These are phyloP conservation scores for Corylus avellana DNA, from an alignment of 306 rosid species.

Conservation along the genomic window DNA sequence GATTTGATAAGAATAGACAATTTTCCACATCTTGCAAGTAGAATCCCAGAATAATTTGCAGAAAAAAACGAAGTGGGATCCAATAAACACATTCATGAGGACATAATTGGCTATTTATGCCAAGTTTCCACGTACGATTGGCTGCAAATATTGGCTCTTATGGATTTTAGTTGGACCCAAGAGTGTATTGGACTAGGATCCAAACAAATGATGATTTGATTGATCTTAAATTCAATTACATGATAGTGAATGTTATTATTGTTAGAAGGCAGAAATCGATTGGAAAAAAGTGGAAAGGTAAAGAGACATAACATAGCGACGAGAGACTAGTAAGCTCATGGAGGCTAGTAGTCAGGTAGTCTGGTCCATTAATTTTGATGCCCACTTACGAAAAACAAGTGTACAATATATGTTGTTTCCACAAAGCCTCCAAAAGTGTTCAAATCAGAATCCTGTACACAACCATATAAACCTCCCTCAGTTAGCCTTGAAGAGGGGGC, in stretches of 20 bases:
- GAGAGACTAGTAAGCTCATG: too few species aligned
- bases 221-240: not conserved
- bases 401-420: not conserved
- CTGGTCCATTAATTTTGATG: not conserved
- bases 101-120: not conserved
- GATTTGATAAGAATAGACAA: too few species aligned
- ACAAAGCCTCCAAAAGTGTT: slow-evolving; percentile 22
- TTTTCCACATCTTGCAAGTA: too few species aligned
- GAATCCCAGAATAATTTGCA: too few species aligned
- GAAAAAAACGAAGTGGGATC: too few species aligned
- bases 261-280: not conserved
- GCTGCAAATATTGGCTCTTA: not conserved
- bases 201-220: not conserved
- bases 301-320: not conserved
- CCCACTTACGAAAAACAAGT: not conserved
- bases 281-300: not conserved
- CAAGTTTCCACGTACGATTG: not conserved
- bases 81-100: too few species aligned
- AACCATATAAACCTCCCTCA: slow-evolving; percentile 49
- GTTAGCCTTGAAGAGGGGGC: slow-evolving; percentile 17
- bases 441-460: slow-evolving; percentile 17
- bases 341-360: too few species aligned
- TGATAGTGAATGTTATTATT: not conserved
- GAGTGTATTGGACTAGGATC: not conserved
- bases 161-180: not conserved